Base-by-base conservation (phyloP, 768 basidiomycete genomes). In the Boletus speciosus region DNA sequence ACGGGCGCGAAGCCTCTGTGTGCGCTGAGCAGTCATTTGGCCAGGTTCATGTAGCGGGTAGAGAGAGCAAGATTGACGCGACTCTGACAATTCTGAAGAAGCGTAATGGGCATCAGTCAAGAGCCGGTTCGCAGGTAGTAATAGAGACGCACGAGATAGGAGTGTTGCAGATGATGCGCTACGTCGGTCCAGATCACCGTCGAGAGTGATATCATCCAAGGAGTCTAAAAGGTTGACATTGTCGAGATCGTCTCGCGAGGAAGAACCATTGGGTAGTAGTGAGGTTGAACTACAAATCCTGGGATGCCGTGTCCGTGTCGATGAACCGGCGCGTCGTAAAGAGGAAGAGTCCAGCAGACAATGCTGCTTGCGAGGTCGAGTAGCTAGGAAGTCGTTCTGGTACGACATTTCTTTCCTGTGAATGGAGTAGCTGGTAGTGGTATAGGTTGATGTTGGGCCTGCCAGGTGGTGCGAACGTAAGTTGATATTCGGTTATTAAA, bases 401-500 rank as follows among this genome's bases (percentile, higher is more conserved):
- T 23, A 51, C 49, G 60, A 56, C 65, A 69, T 66, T 3, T 43
- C 44, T 49, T 54, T 35, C 31, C 54, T 55, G 25, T 38, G 52
- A 44, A 43, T n/a, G 47, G 41, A 27, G 44, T 14, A n/a, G 55
- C 31, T 41, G 29, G 46, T 64, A 37, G 54, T 59, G 36, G 66
- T 69, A 66, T 67, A 67, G 41, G 66, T 60, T 60, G 39, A 56
- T 36, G 49, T 56, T 32, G 4, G 8, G 29, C n/a, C 19, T 34
- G 34, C 19, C 19, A 19, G 43, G 19, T 15, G 32, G 42, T 56
- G 66, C 48, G 58, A 66, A 62, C 55, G 55, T 59, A 69, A 69
- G 67, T 69, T 67, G 67, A 61, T 34, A 58, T 25, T 66, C 60
- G 59, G 57, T 53, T 68, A 55, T 44, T 39, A 46, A 50, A 35